Percentiles rank a stretch among this genome's conserved stretches.
Evolutionary conservation across 352 stramenopile genomes (phyloP).

Genomic region (Aphanomyces stellatus): DNA sequence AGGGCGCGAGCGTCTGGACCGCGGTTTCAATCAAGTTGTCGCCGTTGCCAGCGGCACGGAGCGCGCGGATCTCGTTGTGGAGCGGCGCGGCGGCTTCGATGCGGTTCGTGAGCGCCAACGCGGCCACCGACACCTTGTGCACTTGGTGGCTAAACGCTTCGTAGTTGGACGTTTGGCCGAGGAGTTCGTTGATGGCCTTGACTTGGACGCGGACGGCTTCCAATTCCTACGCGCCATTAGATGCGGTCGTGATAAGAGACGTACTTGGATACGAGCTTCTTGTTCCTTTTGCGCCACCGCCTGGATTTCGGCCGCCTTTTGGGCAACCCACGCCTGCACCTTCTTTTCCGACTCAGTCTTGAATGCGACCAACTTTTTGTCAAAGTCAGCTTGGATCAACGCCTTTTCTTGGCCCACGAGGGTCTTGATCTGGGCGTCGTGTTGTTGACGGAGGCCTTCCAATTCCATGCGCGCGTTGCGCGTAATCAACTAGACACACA

Average conservation of each 20-base stretch:
- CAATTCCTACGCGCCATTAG: slow-evolving; percentile 31
- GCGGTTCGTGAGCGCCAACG: slow-evolving; percentile 64
- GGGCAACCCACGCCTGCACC: slow-evolving; percentile 27
- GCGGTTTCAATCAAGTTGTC: slow-evolving; percentile 65
- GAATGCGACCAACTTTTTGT: slow-evolving; percentile 1
- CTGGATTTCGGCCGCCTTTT: slow-evolving; percentile 49
- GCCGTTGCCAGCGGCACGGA: slow-evolving; percentile 58
- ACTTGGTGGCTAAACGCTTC: slow-evolving; percentile 79
- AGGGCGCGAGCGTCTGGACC: slow-evolving; percentile 49
- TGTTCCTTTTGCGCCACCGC: slow-evolving; percentile 50
- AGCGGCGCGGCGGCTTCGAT: slow-evolving; percentile 67
- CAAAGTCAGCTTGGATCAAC: slow-evolving; percentile 4
- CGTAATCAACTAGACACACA: slow-evolving; percentile 23
- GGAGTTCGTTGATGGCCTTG: slow-evolving; percentile 49
- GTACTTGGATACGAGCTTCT: slow-evolving; percentile 40
- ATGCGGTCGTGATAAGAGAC: not conserved
- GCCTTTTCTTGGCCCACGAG: not conserved
- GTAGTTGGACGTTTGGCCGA: slow-evolving; percentile 71
- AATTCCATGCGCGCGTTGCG: slow-evolving; percentile 48
- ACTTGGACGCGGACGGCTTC: slow-evolving; percentile 58
- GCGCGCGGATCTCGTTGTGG: slow-evolving; percentile 43
- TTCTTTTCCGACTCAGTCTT: slow-evolving; percentile 2
- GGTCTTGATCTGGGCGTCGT: slow-evolving; percentile 1
- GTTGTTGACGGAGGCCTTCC: not conserved
- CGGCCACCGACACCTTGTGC: slow-evolving; percentile 74